These are phyloP conservation scores for Haematococcus lacustris DNA, from an alignment of 139 green algal species.

Conservation along the genomic window DNA sequence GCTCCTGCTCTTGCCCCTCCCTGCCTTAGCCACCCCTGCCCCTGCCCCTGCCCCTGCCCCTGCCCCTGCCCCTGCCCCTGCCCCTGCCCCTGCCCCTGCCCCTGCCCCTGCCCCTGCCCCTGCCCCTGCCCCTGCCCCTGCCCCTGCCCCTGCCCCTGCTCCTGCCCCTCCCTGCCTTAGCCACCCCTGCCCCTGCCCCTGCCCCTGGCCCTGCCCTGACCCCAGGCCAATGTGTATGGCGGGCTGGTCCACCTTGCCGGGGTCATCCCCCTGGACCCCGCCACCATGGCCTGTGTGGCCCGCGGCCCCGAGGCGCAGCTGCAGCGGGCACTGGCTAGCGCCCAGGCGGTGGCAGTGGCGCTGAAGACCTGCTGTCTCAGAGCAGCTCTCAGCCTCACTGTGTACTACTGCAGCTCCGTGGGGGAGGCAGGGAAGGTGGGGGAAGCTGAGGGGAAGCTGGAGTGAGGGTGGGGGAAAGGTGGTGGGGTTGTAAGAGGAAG, in stretches of 20 bases:
- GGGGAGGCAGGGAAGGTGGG: constrained; percentile 3
- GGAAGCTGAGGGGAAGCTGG: too few relatives aligned
- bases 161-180: too few relatives aligned
- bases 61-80: too few relatives aligned
- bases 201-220: too few relatives aligned
- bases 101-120: too few relatives aligned
- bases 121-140: too few relatives aligned
- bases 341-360: constrained; percentile 56
- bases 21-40: too few relatives aligned
- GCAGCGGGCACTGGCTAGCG: constrained; percentile 31
- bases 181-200: too few relatives aligned
- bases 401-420: constrained; percentile 32
- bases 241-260: constrained; percentile 46
- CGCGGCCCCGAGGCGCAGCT: constrained; percentile 16
- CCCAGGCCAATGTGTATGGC: constrained; percentile 43
- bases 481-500: not conserved
- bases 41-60: too few relatives aligned
- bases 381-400: constrained; percentile 37
- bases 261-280: constrained; percentile 60
- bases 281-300: constrained; percentile 53
- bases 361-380: constrained; percentile 35
- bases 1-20: too few relatives aligned
- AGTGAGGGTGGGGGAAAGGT: not conserved
- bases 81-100: too few relatives aligned
- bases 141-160: too few relatives aligned